Percentiles rank a stretch among this genome's conserved stretches.
These are phyloP conservation scores for Blumeriella jaapii DNA, from an alignment of 2,329 filamentous ascomycete genomes.

Conservation along the genomic window DNA sequence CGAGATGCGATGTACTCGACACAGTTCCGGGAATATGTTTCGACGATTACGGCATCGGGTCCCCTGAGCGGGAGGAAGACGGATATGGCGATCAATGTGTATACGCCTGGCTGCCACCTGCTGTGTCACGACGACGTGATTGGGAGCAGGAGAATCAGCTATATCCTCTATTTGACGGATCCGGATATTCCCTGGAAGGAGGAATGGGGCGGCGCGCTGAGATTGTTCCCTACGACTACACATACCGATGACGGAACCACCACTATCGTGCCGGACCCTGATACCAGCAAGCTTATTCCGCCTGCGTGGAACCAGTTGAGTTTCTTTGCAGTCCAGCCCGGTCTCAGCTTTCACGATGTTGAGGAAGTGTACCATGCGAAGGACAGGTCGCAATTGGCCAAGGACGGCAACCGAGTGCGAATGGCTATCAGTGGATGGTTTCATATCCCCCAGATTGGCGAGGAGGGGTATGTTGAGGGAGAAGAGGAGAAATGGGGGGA, in stretches of 20 bases:
- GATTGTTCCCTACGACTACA: conserved; percentile 66
- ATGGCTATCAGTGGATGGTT: conserved; percentile 99
- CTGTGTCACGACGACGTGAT: conserved; percentile 98
- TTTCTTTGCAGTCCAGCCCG: conserved; percentile 96
- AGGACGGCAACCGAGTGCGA: conserved; percentile 65
- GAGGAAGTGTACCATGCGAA: conserved; percentile 84
- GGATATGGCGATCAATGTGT: conserved; percentile 98
- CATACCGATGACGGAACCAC: conserved; percentile 59
- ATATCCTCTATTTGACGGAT: conserved; percentile 91
- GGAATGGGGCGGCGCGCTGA: conserved; percentile 85
- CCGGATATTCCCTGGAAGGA: conserved; percentile 83
- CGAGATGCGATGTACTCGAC: conserved; percentile 90
- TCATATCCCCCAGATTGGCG: conserved; percentile 89
- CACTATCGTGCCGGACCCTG: conserved; percentile 69
- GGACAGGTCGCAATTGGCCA: conserved; percentile 46
- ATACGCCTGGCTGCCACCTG: conserved; percentile 90
- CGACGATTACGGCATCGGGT: conserved; percentile 74
- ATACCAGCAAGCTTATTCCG: conserved; percentile 72
- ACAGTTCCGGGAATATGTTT: conserved; percentile 79
- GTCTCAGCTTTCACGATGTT: conserved; percentile 98
- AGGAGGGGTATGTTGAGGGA: conserved; percentile 82
- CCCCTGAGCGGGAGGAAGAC: conserved; percentile 87
- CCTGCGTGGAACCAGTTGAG: conserved; percentile 95
- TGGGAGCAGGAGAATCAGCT: conserved; percentile 89
- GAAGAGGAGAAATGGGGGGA: conserved; percentile 80